Base-by-base conservation (phyloP, 495 filamentous ascomycete species). In the Amniculicola lignicola region DNA sequence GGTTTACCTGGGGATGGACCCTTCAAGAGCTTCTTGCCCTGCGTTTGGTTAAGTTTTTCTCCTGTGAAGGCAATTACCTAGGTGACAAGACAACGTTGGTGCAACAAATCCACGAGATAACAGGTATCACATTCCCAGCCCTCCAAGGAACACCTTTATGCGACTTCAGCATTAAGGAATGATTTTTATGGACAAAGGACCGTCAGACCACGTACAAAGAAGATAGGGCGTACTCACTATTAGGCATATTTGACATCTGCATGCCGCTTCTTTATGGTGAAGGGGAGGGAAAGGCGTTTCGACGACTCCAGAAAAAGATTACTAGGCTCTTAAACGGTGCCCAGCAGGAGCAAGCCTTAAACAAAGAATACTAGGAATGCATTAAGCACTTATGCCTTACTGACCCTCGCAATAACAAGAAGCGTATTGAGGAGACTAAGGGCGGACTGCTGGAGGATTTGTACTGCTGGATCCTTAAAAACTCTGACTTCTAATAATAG, bases 121-220 rank as follows among this genome's bases (percentile, higher is more conserved):
- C 51, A 3, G 43, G 43, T 3, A 49, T 55, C 25, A 6, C 51
- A 2, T 5, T 45, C 31, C 28, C 11, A 9, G 51, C 43, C 15
- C 51, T 55, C 39, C 56, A 43, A 62, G 59, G 59, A 43, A 52
- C 16, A 9, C 11, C 14, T 36, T 23, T 55, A 37, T 21, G 2
- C 3, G 24, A 48, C 10, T 55, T 55, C 19, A 59, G 54, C 31
- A 37, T 53, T 1, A 39, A 44, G 5, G 54, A 62, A 28, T 36
- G 46, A 19, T 24, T 43, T 21, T 33, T 22, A 23, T 61, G 57
- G 57, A 42, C 44, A 31, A 27, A 35, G 36, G 3, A 28, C 14
- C 53, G 52, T 4, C 29, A 50, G 27, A 61, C 57, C 11, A 61
- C 24, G 33, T 12, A 18, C 18, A 15, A 46, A 61, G 36, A 54